Percentiles rank a stretch among this genome's conserved stretches.
These are phyloP conservation scores for Erythrophleum ivorense DNA, from an alignment of 331 rosid genomes.

Conservation along the genomic window DNA sequence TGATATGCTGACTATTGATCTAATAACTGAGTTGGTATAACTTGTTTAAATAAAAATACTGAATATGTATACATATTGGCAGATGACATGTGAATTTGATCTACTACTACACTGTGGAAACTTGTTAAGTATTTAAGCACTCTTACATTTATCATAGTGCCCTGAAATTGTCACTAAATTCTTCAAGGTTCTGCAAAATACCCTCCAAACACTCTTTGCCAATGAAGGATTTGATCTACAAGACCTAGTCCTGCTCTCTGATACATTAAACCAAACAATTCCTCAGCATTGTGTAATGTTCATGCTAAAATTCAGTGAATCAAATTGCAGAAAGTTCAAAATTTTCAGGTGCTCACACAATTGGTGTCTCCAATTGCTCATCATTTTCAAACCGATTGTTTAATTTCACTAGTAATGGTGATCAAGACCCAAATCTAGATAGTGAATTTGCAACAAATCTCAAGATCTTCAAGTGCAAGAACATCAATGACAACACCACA, in stretches of 20 bases:
- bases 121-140: background rate
- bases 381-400: constrained; percentile 62
- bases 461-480: constrained; percentile 67
- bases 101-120: constrained; percentile 36
- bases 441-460: constrained; percentile 68
- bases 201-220: constrained; percentile 56
- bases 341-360: constrained; percentile 83
- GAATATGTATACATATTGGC: constrained; percentile 44
- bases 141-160: background rate
- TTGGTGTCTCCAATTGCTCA: constrained; percentile 71
- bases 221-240: constrained; percentile 66
- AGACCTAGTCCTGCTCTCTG: constrained; percentile 80
- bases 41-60: constrained; percentile 47
- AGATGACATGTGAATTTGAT: constrained; percentile 37
- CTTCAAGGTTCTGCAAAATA: constrained; percentile 17
- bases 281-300: background rate
- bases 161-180: constrained; percentile 14
- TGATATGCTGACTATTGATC: constrained; percentile 48
- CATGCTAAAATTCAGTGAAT: background rate
- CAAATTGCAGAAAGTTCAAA: background rate
- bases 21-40: constrained; percentile 32
- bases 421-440: constrained; percentile 75
- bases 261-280: constrained; percentile 41
- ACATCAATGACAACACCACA: constrained; percentile 53
- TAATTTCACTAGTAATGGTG: constrained; percentile 77